These are phyloP conservation scores for Arctium minus DNA, from an alignment of 129 eudicot genomes.

Conservation along the genomic window DNA sequence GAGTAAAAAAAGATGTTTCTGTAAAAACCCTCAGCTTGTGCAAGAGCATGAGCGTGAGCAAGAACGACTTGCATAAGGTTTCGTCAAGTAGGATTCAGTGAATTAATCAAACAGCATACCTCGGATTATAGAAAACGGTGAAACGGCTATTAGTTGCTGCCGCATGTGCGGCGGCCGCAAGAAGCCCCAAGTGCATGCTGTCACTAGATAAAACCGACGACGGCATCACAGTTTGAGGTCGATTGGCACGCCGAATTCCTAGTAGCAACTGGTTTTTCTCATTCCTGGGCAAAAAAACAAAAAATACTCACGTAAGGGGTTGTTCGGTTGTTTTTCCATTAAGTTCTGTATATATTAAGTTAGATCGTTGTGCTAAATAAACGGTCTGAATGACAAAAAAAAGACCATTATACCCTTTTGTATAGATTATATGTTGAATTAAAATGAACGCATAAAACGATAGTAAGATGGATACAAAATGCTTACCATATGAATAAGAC, in stretches of 20 bases:
- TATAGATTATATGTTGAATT: background rate
- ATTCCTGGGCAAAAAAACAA: conserved; percentile 49
- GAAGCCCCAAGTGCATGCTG: conserved; percentile 97
- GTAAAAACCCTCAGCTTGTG: too few relatives aligned
- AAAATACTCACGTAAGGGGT: background rate
- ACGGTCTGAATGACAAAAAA: background rate
- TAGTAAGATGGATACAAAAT: background rate
- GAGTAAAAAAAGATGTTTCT: too few relatives aligned
- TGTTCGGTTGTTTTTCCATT: background rate
- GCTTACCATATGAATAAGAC: conserved; percentile 88
- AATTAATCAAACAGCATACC: conserved; percentile 37
- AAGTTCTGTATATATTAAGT: background rate
- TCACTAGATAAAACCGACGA: conserved; percentile 94
- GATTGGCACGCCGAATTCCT: conserved; percentile 90
- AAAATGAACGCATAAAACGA: background rate
- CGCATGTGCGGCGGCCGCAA: conserved; percentile 99
- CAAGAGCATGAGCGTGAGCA: too few relatives aligned
- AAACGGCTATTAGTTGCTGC: conserved; percentile 92
- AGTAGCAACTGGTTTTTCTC: conserved; percentile 79
- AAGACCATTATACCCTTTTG: background rate
- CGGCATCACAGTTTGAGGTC: conserved; percentile 93
- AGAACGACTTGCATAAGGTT: too few relatives aligned
- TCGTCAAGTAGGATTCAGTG: too few relatives aligned
- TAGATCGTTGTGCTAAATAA: background rate
- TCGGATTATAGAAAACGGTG: conserved; percentile 85